Conservation (phyloP, 2,329 filamentous ascomycete species). For the Stagonosporopsis chrysanthemi region DNA sequence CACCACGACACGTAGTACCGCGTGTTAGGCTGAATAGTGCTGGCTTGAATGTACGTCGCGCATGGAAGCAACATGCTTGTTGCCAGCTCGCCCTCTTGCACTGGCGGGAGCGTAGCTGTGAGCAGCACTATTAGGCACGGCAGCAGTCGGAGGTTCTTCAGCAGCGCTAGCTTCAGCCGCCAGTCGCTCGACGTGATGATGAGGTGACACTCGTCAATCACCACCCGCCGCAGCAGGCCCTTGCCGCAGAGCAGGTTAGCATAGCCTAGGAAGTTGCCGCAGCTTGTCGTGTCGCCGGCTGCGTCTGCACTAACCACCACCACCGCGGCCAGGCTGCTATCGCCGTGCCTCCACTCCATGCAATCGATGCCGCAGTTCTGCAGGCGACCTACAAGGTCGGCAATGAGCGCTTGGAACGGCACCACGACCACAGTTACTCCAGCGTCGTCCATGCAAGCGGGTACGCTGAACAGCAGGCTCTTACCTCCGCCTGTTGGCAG, state of each 20-base stretch:
- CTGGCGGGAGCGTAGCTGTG: conserved; percentile 21
- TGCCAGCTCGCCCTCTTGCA: conserved; percentile 20
- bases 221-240: not conserved
- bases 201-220: not conserved
- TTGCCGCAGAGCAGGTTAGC: not conserved
- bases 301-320: too few species aligned
- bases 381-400: too few species aligned
- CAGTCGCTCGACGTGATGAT: not conserved
- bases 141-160: not conserved
- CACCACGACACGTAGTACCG: conserved; percentile 22
- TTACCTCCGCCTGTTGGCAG: too few species aligned
- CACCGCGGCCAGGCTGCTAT: too few species aligned
- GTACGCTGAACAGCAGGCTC: too few species aligned
- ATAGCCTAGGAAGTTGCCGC: not conserved
- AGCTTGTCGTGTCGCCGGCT: conserved; percentile 16
- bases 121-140: conserved; percentile 20
- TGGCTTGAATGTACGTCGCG: conserved; percentile 22
- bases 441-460: too few species aligned
- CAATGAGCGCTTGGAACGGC: too few species aligned
- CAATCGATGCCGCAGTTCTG: too few species aligned
- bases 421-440: too few species aligned
- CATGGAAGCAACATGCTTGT: conserved; percentile 16
- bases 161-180: not conserved
- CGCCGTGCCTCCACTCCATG: too few species aligned
- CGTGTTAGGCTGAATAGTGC: conserved; percentile 15